phyloP scores from a whole-genome alignment of 208 protist genomes.

The Giardia muris region DNA sequence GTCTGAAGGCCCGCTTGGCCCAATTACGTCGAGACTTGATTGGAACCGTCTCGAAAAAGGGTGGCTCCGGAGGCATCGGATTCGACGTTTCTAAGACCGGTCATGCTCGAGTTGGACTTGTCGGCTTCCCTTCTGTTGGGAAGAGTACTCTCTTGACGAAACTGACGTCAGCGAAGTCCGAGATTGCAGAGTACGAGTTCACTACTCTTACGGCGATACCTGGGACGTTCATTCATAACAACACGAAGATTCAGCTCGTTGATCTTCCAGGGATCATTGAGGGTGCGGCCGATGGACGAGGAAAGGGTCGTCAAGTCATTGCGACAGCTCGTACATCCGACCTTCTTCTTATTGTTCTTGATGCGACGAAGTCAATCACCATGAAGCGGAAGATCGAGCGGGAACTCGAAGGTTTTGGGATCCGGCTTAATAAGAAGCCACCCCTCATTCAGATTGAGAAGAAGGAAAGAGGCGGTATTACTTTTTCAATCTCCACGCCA shows the following conservation, averaged over 20 bases:
- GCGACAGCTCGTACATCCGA: constrained; percentile 40
- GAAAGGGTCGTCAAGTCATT: constrained; percentile 45
- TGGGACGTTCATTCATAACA: constrained; percentile 35
- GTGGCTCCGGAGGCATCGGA: constrained; percentile 47
- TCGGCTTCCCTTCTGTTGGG: constrained; percentile 55
- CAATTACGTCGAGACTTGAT: constrained; percentile 72
- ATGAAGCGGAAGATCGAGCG: constrained; percentile 42
- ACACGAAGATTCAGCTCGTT: constrained; percentile 42
- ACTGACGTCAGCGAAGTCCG: constrained; percentile 75
- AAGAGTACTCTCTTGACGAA: constrained; percentile 65
- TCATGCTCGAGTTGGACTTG: constrained; percentile 55
- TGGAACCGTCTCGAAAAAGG: constrained; percentile 32
- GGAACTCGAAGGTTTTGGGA: constrained; percentile 43
- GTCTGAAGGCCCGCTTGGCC: constrained; percentile 86
- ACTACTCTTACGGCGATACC: constrained; percentile 96
- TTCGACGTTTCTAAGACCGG: constrained; percentile 82
- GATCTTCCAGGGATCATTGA: constrained; percentile 48
- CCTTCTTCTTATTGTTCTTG: constrained; percentile 42
- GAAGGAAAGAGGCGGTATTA: constrained; percentile 31
- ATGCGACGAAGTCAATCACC: constrained; percentile 33
- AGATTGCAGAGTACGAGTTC: constrained; percentile 86
- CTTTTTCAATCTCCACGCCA: constrained; percentile 9
- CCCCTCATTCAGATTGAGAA: constrained; percentile 38
- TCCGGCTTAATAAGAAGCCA: constrained; percentile 39
- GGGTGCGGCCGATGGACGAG: constrained; percentile 40